A percentile compares a stretch with the other conserved stretches of the same genome.
Evolutionary conservation across 257 asterid species (phyloP).

Genomic region (Solanum bulbocastanum): DNA sequence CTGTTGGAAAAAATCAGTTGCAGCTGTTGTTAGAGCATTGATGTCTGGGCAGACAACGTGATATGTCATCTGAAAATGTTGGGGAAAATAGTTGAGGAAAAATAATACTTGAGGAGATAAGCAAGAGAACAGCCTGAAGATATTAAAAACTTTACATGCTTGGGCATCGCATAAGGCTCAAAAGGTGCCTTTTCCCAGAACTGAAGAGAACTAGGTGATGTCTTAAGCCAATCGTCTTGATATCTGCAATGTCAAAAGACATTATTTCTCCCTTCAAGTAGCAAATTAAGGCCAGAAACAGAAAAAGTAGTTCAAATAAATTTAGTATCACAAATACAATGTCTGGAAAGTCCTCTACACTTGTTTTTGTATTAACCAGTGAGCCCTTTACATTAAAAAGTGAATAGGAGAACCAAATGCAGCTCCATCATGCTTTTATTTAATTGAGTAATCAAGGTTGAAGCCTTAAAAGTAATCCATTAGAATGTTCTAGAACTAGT

Average conservation of each 20-base stretch:
- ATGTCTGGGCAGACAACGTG: conserved; percentile 96
- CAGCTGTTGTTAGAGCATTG: conserved; percentile 85
- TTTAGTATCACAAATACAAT: background rate
- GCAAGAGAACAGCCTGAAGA: conserved; percentile 4
- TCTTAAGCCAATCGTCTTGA: conserved; percentile 99
- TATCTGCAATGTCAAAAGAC: conserved; percentile 44
- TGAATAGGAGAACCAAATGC: background rate
- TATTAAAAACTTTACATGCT: conserved; percentile 49
- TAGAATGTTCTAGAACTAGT: background rate
- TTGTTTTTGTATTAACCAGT: background rate
- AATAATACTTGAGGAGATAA: background rate
- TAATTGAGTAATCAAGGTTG: background rate
- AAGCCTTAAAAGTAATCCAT: background rate
- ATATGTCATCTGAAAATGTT: conserved; percentile 67
- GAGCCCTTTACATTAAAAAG: background rate
- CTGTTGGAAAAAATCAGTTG: conserved; percentile 92
- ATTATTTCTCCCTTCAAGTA: conserved; percentile 3
- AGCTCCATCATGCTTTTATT: background rate
- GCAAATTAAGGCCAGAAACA: background rate
- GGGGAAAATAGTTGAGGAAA: background rate
- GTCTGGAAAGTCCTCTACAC: background rate
- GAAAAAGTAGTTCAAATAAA: background rate
- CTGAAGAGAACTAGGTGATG: conserved; percentile 74
- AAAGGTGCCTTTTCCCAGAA: conserved; percentile 99
- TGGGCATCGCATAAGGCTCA: conserved; percentile 92